These are phyloP conservation scores for Monosporascus sp. DNA, from an alignment of 2,329 filamentous ascomycete genomes.

Conservation along the genomic window DNA sequence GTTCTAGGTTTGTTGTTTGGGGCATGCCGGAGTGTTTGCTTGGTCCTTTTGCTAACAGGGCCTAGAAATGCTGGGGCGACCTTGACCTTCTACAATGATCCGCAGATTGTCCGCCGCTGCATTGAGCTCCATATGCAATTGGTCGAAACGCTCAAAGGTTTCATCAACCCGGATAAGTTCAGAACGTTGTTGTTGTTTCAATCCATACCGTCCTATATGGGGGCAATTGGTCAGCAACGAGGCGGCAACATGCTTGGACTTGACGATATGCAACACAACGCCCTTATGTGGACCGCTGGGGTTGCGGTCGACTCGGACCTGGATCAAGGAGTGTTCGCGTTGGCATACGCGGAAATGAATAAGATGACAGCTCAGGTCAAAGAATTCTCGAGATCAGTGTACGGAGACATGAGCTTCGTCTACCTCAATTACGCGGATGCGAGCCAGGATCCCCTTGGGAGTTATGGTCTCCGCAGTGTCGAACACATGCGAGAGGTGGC, in stretches of 20 bases:
- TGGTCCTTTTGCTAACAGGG: constrained; percentile 1
- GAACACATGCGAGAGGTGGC: constrained; percentile 20
- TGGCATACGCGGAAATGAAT: constrained; percentile 11
- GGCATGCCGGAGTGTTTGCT: not conserved
- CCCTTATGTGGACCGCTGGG: constrained; percentile 16
- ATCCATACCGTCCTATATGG: constrained; percentile 17
- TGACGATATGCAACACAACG: constrained; percentile 13
- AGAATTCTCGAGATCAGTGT: constrained; percentile 14
- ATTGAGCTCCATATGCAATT: constrained; percentile 11
- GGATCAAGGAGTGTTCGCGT: constrained; percentile 6
- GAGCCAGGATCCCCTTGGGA: constrained; percentile 22
- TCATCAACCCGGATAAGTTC: constrained; percentile 14
- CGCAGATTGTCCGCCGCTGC: constrained; percentile 9
- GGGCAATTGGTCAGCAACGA: constrained; percentile 7
- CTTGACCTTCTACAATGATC: constrained; percentile 17
- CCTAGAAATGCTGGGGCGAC: constrained; percentile 12
- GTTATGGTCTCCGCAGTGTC: constrained; percentile 22
- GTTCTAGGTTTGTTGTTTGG: constrained; percentile 8
- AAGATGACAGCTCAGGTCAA: constrained; percentile 12
- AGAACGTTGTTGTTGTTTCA: constrained; percentile 15
- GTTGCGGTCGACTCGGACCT: constrained; percentile 6
- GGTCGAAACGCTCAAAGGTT: constrained; percentile 9
- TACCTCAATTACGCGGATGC: constrained; percentile 29
- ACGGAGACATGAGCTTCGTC: constrained; percentile 19
- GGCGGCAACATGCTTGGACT: constrained; percentile 25